Evolutionary conservation across 495 filamentous ascomycete genomes (phyloP), one percentile per base, ranked within the genome.

Genomic region (Hypoxylon intermedium): DNA sequence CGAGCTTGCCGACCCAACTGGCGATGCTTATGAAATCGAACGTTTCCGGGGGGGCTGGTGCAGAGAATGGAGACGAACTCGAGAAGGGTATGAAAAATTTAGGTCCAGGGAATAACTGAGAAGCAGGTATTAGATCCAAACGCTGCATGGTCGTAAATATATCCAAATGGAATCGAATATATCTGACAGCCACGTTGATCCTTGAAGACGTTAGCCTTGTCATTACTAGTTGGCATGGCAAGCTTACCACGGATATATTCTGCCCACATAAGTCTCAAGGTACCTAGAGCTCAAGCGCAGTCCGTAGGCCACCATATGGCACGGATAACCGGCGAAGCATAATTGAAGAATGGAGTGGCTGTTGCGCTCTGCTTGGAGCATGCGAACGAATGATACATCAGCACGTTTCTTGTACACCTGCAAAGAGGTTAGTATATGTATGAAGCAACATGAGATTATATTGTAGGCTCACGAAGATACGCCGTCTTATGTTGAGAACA

Each of bases 21-120:
- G 58, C 12, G 9, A 75, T 16, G 41, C 55, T 63, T 9, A 45
- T 19, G 4, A 56, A 42, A 18, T 58, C 46, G 9, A 73, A 52
- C 0, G 69, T 63, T 23, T 61, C 57, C 1, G 70, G 69, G 3
- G 72, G 53, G 0, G 69, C 69, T 5, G 77, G 77, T 2, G 79
- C 46, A 2, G 56, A 47, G 31, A 85, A 73, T 2, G 78, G 81
- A 1, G 82, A 84, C 2, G 67, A 36, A 40, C 63, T 64, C 19
- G 76, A 74, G 20, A 82, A 83, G 0, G 80, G 81, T 30, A 83
- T 67, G 47, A 83, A 81, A 26, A 78, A 83, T 12, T 54, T 62
- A 24, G 67, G 67, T 37, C 64, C 70, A 0, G 82, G 82, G 12
- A 85, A 52, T 40, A 60, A 68, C 5, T 60, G 61, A 13, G 67